A percentile compares a stretch with the other conserved stretches of the same genome.
Conservation (phyloP, 192 early-diverging fungal genomes). For the Radiomyces spectabilis region DNA sequence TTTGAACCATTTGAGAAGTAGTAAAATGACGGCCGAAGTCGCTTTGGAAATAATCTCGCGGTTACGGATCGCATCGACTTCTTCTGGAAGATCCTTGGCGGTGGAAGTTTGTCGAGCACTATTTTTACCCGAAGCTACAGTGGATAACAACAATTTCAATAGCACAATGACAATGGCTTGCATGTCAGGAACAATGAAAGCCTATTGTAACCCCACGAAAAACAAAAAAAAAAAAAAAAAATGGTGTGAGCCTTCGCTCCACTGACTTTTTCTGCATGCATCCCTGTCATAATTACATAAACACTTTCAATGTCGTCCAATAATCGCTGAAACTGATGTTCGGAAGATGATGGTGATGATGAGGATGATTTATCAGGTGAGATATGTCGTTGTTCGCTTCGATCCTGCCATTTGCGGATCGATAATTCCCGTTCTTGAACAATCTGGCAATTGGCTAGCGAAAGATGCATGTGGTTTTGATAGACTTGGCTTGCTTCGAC, state of each 20-base stretch:
- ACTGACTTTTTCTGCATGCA: too few species aligned
- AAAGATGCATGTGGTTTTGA: conserved; percentile 39
- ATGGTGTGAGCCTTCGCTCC: background rate
- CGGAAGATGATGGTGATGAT: background rate
- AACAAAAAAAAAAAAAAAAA: background rate
- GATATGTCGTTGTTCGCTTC: background rate
- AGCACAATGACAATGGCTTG: conserved; percentile 47
- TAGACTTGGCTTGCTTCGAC: conserved; percentile 43
- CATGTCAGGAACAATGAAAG: conserved; percentile 42
- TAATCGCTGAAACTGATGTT: conserved; percentile 2
- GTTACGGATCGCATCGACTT: conserved; percentile 51
- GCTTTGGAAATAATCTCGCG: conserved; percentile 68
- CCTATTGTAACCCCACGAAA: too few species aligned
- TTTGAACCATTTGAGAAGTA: conserved; percentile 62
- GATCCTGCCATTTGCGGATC: conserved; percentile 2
- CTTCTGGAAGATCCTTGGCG: conserved; percentile 12
- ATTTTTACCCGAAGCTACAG: conserved; percentile 29
- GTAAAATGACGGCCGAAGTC: conserved; percentile 57
- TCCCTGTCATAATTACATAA: too few species aligned
- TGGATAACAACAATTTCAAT: conserved; percentile 42
- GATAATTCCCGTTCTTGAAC: conserved; percentile 34
- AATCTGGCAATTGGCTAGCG: conserved; percentile 34
- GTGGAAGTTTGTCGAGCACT: conserved; percentile 1
- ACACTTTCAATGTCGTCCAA: conserved; percentile 40
- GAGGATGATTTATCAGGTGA: background rate